Base-by-base conservation (phyloP, 176 grass and related monocot genomes). In the Tillandsia leiboldiana region DNA sequence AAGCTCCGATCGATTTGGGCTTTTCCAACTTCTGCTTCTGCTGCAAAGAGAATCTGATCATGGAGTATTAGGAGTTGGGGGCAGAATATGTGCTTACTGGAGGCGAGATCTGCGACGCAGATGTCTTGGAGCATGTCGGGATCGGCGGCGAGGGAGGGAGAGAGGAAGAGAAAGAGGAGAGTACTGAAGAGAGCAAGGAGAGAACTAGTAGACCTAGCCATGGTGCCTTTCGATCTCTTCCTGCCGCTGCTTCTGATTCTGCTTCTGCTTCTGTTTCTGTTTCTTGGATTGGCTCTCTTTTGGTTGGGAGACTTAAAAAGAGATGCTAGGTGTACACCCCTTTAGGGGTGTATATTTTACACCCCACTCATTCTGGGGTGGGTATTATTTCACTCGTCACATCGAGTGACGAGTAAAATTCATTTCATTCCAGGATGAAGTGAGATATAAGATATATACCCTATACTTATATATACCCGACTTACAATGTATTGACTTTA, bases 111-210 rank as follows among this genome's bases (percentile, higher is more conserved):
- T 5, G 33, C 65, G 26, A 49, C 65, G 12, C 65, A 67, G 28
- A 67, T 12, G 17, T 67, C 65, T 18, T 67, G 65, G 65, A 67
- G 65, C 65, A 67, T 20, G 33, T 67, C 33, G 65, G 65, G 65
- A 67, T 67, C 65, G 1, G 13, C 14, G 33, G 65, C 65, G 29
- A 67, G 33, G 33, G 65, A 49, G 65, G 65, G 26, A 22, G 17
- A 5, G 7, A n/a, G 28, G 9, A 67, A 9, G 33, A 67, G 65
- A 48, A 49, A 67, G 65, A 66, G 14, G 64, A 66, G 29, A 12
- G 27, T 20, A 20, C 20, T 20, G 20, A 33, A 17, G 28, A 18
- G 28, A 33, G 9, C 12, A 12, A 49, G 6, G 65, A 67, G 33
- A 12, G 22, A 9, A 20, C 17, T 18, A 61, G 28, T 17, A 11